Evolutionary conservation across 2,329 filamentous ascomycete genomes (phyloP).

Genomic region (Aureobasidium sp.): DNA sequence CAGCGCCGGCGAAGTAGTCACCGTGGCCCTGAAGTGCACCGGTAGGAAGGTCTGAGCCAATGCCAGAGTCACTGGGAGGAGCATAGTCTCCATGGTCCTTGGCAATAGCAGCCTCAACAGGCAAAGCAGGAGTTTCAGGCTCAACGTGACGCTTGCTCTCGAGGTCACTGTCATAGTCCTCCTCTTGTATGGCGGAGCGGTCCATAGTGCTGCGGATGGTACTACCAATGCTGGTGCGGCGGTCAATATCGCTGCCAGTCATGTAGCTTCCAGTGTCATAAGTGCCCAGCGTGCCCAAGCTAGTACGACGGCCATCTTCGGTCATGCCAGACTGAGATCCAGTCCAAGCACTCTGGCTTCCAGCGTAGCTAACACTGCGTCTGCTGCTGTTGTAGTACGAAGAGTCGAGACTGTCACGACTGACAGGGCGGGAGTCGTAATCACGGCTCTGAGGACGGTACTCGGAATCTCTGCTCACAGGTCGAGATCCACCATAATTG

Average conservation of each 20-base stretch:
- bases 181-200: slow-evolving; percentile 18
- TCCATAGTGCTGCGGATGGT: slow-evolving; percentile 31
- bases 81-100: slow-evolving; percentile 22
- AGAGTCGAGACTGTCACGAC: slow-evolving; percentile 14
- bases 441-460: slow-evolving; percentile 12
- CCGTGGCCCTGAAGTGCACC: slow-evolving; percentile 19
- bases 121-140: slow-evolving; percentile 12
- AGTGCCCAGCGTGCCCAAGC: slow-evolving; percentile 38
- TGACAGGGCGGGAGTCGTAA: slow-evolving; percentile 12
- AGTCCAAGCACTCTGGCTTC: slow-evolving; percentile 20
- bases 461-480: slow-evolving; percentile 11
- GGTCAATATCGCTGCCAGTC: slow-evolving; percentile 40
- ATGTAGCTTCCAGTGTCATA: slow-evolving; percentile 45
- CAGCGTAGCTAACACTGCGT: slow-evolving; percentile 22
- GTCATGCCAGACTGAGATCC: slow-evolving; percentile 20
- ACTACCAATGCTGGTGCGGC: slow-evolving; percentile 38
- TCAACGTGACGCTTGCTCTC: slow-evolving; percentile 14
- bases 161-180: slow-evolving; percentile 19
- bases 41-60: slow-evolving; percentile 33
- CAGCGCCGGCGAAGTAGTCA: slow-evolving; percentile 9
- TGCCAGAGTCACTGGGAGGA: slow-evolving; percentile 33
- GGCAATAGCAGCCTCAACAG: slow-evolving; percentile 16
- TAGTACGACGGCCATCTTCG: slow-evolving; percentile 30
- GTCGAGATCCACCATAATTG: slow-evolving; percentile 23
- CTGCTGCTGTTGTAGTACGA: slow-evolving; percentile 7